A percentile compares a stretch with the other conserved stretches of the same genome.
Conservation (phyloP, 2,329 filamentous ascomycete species). For the Neospermospora avenae region DNA sequence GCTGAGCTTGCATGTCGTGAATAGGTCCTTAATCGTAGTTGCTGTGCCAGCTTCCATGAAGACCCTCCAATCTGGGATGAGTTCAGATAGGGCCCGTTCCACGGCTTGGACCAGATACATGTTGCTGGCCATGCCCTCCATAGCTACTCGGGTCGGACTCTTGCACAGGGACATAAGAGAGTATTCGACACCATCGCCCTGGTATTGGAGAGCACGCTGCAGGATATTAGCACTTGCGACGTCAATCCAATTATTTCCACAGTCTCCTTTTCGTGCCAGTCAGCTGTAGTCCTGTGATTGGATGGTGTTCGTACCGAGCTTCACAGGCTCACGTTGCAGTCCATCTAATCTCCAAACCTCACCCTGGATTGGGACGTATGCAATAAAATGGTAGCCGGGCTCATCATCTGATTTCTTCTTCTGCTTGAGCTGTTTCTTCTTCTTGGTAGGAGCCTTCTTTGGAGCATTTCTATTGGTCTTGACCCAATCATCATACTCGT, state of each 20-base stretch:
- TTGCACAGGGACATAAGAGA: constrained; percentile 72
- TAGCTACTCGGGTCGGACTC: constrained; percentile 50
- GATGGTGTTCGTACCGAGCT: constrained; percentile 46
- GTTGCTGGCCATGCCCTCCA: constrained; percentile 40
- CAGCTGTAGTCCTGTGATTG: neutral
- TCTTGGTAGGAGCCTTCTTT: constrained; percentile 6
- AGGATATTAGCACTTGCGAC: constrained; percentile 63
- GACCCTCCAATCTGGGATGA: constrained; percentile 43
- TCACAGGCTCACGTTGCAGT: constrained; percentile 66
- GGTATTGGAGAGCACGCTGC: constrained; percentile 63
- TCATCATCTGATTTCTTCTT: constrained; percentile 49
- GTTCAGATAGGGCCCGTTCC: constrained; percentile 37
- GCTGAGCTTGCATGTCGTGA: neutral
- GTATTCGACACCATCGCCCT: constrained; percentile 67
- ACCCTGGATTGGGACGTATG: constrained; percentile 74
- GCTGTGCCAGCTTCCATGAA: constrained; percentile 29
- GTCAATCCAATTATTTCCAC: constrained; percentile 59
- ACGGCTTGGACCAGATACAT: constrained; percentile 42
- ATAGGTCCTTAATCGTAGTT: constrained; percentile 11
- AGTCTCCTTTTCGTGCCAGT: constrained; percentile 22
- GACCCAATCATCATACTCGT: constrained; percentile 41
- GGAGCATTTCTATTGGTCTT: constrained; percentile 38
- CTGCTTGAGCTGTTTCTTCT: constrained; percentile 26
- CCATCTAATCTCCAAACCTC: constrained; percentile 89
- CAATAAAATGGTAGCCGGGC: constrained; percentile 82